Evolutionary conservation across 1,284 basidiomycete genomes (phyloP).

Genomic region (Leccinum griseonigrum): DNA sequence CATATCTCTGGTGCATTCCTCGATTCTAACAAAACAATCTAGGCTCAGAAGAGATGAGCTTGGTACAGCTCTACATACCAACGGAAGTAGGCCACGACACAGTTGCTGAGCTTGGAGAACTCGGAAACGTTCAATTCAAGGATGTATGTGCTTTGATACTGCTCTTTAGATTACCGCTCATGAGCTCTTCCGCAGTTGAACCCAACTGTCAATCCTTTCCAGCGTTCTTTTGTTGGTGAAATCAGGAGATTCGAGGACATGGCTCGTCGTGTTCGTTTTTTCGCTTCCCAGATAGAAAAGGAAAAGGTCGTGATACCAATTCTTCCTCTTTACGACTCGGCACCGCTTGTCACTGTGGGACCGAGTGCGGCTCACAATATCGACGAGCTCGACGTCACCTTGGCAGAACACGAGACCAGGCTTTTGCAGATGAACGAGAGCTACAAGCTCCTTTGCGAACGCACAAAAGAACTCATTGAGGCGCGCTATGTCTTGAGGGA

Average conservation of each 20-base stretch:
- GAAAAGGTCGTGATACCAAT: slow-evolving; percentile 82
- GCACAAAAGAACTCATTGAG: slow-evolving; percentile 88
- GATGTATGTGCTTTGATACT: slow-evolving; percentile 60
- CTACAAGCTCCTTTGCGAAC: slow-evolving; percentile 87
- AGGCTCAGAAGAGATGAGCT: slow-evolving; percentile 97
- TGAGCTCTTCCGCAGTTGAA: slow-evolving; percentile 65
- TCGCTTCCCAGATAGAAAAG: slow-evolving; percentile 82
- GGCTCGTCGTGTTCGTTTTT: slow-evolving; percentile 92
- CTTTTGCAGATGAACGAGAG: slow-evolving; percentile 92
- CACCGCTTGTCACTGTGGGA: slow-evolving; percentile 81
- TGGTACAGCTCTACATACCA: slow-evolving; percentile 97
- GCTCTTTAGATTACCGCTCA: not conserved
- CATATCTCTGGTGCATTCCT: not conserved
- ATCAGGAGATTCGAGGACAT: slow-evolving; percentile 96
- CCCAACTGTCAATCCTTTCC: slow-evolving; percentile 94
- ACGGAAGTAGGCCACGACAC: slow-evolving; percentile 97
- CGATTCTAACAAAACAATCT: slow-evolving; percentile 8
- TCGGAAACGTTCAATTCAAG: slow-evolving; percentile 97
- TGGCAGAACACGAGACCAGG: slow-evolving; percentile 86
- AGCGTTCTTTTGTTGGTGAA: slow-evolving; percentile 96
- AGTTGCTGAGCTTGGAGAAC: slow-evolving; percentile 91
- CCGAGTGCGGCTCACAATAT: slow-evolving; percentile 91
- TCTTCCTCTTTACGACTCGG: slow-evolving; percentile 78
- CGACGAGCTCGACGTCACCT: slow-evolving; percentile 88
- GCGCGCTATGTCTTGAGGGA: slow-evolving; percentile 92